Percentiles rank a stretch among this genome's conserved stretches.
phyloP scores from a whole-genome alignment of 202 grass and related monocot genomes.

The Digitaria exilis region DNA sequence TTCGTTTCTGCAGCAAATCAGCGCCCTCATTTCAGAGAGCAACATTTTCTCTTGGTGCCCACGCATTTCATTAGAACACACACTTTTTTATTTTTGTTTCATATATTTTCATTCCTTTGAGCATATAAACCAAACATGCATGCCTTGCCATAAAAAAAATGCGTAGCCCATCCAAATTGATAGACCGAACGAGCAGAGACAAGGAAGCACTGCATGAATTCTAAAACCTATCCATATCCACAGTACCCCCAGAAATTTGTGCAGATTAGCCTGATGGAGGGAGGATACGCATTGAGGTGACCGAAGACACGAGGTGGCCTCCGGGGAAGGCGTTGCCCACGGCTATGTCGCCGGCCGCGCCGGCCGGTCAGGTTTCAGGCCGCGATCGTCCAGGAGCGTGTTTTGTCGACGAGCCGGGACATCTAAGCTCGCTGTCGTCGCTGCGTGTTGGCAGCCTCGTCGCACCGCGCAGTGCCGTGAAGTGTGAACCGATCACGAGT shows the following conservation, averaged over 20 bases:
- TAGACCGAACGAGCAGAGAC: background rate
- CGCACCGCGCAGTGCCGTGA: background rate
- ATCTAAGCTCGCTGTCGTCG: background rate
- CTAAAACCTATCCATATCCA: background rate
- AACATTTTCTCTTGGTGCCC: background rate
- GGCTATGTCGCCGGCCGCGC: background rate
- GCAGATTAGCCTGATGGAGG: background rate
- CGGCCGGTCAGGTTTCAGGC: background rate
- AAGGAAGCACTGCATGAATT: background rate
- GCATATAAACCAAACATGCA: background rate
- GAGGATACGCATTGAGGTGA: background rate
- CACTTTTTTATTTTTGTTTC: background rate
- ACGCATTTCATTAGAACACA: background rate
- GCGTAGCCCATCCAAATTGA: background rate
- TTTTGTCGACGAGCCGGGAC: background rate
- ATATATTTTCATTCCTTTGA: background rate
- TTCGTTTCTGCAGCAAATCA: background rate
- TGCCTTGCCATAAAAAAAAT: background rate
- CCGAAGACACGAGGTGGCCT: background rate
- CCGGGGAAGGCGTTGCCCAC: background rate
- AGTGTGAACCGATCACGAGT: background rate
- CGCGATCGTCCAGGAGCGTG: background rate
- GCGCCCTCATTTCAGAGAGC: background rate
- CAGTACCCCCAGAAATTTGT: background rate
- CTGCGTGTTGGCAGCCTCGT: background rate